These are phyloP conservation scores for Fraxinus latifolia DNA, from an alignment of 305 asterid species.

Conservation along the genomic window DNA sequence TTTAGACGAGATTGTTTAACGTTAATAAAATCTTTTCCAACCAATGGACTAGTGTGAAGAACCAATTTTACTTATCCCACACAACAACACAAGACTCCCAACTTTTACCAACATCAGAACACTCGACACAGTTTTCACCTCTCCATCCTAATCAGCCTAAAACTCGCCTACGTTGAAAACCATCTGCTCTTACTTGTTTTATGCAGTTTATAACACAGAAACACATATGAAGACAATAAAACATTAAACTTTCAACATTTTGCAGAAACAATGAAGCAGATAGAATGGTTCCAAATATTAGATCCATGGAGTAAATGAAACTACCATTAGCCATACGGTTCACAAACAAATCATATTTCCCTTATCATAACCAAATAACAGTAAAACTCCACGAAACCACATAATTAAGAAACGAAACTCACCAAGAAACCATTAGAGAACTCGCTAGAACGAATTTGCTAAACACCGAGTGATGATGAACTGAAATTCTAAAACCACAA, in stretches of 20 bases:
- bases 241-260: background rate
- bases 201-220: no score
- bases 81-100: background rate
- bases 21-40: background rate
- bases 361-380: background rate
- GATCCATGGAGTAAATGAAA: slow-evolving; percentile 24
- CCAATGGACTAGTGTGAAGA: background rate
- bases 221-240: background rate
- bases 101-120: background rate
- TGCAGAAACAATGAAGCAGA: slow-evolving; percentile 23
- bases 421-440: slow-evolving; percentile 22
- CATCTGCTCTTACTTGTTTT: background rate
- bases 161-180: background rate
- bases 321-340: background rate
- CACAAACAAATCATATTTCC: background rate
- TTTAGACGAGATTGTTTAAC: background rate
- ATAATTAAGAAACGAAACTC: slow-evolving; percentile 1
- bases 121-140: background rate
- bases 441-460: background rate
- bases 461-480: background rate
- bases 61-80: background rate
- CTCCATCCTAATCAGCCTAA: background rate
- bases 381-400: background rate
- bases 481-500: slow-evolving; percentile 9
- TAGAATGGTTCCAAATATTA: background rate